phyloP scores from a whole-genome alignment of 305 asterid species.

The Rubia peregrina region DNA sequence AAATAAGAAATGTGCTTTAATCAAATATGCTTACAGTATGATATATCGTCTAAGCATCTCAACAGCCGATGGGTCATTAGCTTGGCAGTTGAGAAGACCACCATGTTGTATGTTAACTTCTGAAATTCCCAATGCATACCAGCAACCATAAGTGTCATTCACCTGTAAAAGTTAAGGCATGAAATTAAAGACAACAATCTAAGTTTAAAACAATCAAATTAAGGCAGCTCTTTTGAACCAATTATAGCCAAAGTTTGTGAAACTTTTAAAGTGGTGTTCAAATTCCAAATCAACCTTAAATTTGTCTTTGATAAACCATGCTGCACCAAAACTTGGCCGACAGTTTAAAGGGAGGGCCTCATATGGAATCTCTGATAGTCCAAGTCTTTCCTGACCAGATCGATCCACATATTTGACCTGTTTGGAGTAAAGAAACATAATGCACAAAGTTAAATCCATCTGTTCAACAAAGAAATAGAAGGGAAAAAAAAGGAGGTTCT shows the following conservation, averaged over 20 bases:
- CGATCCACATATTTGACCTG: slow-evolving; percentile 86
- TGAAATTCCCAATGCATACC: slow-evolving; percentile 76
- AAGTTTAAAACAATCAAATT: neutral
- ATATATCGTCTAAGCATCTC: slow-evolving; percentile 74
- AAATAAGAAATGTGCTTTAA: neutral
- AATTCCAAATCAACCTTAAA: slow-evolving; percentile 48
- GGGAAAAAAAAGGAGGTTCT: neutral
- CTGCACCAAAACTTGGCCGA: slow-evolving; percentile 87
- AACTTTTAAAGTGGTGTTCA: slow-evolving; percentile 5
- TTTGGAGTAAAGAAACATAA: slow-evolving; percentile 6
- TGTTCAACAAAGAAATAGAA: neutral
- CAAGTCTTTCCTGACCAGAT: slow-evolving; percentile 66
- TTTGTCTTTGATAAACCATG: slow-evolving; percentile 86
- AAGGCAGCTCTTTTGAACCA: neutral
- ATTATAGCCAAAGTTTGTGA: neutral
- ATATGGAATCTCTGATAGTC: slow-evolving; percentile 84
- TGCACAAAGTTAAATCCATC: neutral
- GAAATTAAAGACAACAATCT: slow-evolving; percentile 7
- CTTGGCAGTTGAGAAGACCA: slow-evolving; percentile 72
- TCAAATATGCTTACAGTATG: slow-evolving; percentile 54
- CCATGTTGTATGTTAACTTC: slow-evolving; percentile 60
- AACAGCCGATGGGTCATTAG: slow-evolving; percentile 63
- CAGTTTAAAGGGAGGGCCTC: slow-evolving; percentile 87
- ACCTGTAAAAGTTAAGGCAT: slow-evolving; percentile 40
- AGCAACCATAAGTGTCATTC: slow-evolving; percentile 81